phyloP scores from a whole-genome alignment of 345 rosid species.

The Rhodamnia argentea region DNA sequence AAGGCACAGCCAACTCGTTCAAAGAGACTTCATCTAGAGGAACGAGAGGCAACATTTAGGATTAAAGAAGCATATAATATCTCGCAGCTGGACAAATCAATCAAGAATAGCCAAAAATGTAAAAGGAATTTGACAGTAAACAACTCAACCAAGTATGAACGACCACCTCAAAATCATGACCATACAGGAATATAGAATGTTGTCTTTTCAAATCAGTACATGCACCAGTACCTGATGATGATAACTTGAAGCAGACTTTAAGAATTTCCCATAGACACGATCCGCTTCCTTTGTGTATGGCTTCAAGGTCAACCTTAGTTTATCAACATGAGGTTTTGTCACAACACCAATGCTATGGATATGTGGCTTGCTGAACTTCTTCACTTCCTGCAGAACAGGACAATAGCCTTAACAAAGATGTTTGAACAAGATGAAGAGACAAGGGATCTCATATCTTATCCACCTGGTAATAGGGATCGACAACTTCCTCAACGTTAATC shows the following conservation, averaged over 20 bases:
- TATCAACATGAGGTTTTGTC: slow-evolving; percentile 84
- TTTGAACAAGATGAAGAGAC: background rate
- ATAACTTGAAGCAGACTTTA: slow-evolving; percentile 76
- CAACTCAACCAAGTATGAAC: background rate
- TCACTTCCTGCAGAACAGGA: slow-evolving; percentile 46
- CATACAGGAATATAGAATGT: background rate
- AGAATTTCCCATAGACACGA: slow-evolving; percentile 53
- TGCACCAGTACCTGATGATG: slow-evolving; percentile 61
- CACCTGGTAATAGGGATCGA: slow-evolving; percentile 91
- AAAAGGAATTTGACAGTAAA: background rate
- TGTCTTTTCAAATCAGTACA: background rate
- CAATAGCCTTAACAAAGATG: slow-evolving; percentile 8
- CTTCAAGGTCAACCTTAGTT: slow-evolving; percentile 46
- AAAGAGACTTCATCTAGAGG: background rate
- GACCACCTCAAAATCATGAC: background rate
- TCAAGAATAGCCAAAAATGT: background rate
- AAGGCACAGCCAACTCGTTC: background rate
- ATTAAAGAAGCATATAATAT: background rate
- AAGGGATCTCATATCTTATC: background rate
- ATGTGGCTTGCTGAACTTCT: slow-evolving; percentile 84
- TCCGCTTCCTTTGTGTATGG: slow-evolving; percentile 72
- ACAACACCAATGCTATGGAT: slow-evolving; percentile 71
- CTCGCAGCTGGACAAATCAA: background rate
- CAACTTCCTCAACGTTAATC: slow-evolving; percentile 43
- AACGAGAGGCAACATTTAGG: background rate